phyloP scores from a whole-genome alignment of 345 rosid species.

The Hirschfeldia incana region DNA sequence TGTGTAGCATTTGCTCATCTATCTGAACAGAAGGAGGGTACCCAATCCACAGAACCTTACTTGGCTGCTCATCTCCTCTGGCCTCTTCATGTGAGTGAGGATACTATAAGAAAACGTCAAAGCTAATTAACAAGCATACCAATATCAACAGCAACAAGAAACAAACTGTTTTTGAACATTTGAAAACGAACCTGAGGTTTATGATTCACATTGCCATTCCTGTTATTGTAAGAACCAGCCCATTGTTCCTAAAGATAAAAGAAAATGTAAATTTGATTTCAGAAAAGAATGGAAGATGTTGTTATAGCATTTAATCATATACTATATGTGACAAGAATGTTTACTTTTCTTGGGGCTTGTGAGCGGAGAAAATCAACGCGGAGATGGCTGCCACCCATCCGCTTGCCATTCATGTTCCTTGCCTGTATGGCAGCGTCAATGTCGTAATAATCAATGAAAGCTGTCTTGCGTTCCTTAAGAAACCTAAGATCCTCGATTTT shows the following conservation, averaged over 20 bases:
- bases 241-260: conserved; percentile 61
- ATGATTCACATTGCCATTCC: conserved; percentile 51
- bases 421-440: conserved; percentile 84
- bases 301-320: too few species aligned
- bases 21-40: conserved; percentile 91
- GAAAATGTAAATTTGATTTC: not conserved
- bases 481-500: conserved; percentile 81
- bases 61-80: conserved; percentile 69
- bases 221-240: conserved; percentile 53
- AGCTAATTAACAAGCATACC: not conserved
- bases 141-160: conserved; percentile 7
- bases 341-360: conserved; percentile 72
- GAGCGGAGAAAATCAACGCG: conserved; percentile 94
- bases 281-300: too few species aligned
- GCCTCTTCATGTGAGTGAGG: conserved; percentile 53
- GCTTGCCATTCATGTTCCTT: conserved; percentile 81
- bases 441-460: conserved; percentile 64
- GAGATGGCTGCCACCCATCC: conserved; percentile 72
- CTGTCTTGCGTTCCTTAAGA: conserved; percentile 76
- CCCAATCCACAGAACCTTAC: conserved; percentile 89
- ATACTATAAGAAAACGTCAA: conserved; percentile 38
- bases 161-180: conserved; percentile 1
- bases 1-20: conserved; percentile 94
- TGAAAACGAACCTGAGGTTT: conserved; percentile 57
- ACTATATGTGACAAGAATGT: conserved; percentile 10